A percentile compares a stretch with the other conserved stretches of the same genome.
Evolutionary conservation across 441 rosid species (phyloP).

Genomic region (Raphanus hybrid): DNA sequence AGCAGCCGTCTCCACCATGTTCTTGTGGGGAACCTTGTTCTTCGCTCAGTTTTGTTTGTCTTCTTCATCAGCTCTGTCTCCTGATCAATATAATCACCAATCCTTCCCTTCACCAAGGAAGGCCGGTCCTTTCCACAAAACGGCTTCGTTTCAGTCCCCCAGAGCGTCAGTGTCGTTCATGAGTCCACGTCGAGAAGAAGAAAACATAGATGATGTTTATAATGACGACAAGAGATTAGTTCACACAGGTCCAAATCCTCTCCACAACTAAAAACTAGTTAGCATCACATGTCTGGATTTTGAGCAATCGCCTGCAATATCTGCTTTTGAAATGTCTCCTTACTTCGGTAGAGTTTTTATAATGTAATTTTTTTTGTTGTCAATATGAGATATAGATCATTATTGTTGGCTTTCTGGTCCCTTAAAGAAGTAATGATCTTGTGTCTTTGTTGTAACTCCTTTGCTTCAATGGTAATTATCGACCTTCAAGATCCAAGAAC

Average conservation of each 20-base stretch:
- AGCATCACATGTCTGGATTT: conserved; percentile 37
- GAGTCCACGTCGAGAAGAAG: conserved; percentile 44
- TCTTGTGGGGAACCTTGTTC: conserved; percentile 57
- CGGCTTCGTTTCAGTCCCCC: conserved; percentile 44
- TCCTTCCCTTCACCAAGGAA: conserved; percentile 54
- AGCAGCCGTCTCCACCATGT: conserved; percentile 35
- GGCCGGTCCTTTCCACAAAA: conserved; percentile 42
- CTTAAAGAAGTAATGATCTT: conserved; percentile 60
- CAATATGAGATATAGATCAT: conserved; percentile 46
- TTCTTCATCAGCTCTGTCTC: conserved; percentile 46
- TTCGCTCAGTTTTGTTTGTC: conserved; percentile 48
- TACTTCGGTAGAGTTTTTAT: conserved; percentile 18
- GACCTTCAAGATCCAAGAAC: conserved; percentile 25
- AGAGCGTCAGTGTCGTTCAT: conserved; percentile 36
- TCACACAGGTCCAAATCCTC: conserved; percentile 85
- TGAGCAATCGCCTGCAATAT: conserved; percentile 10
- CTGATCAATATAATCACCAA: conserved; percentile 35
- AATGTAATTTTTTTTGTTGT: conserved; percentile 11
- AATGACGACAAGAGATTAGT: conserved; percentile 72
- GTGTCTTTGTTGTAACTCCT: conserved; percentile 47
- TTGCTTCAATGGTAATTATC: conserved; percentile 43
- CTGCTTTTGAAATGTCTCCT: neutral
- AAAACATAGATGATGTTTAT: conserved; percentile 47
- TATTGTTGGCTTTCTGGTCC: conserved; percentile 55
- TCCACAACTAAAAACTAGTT: conserved; percentile 66